Percentiles rank a stretch among this genome's conserved stretches.
Evolutionary conservation across 345 rosid genomes (phyloP).

Genomic region (Citrus inodora): DNA sequence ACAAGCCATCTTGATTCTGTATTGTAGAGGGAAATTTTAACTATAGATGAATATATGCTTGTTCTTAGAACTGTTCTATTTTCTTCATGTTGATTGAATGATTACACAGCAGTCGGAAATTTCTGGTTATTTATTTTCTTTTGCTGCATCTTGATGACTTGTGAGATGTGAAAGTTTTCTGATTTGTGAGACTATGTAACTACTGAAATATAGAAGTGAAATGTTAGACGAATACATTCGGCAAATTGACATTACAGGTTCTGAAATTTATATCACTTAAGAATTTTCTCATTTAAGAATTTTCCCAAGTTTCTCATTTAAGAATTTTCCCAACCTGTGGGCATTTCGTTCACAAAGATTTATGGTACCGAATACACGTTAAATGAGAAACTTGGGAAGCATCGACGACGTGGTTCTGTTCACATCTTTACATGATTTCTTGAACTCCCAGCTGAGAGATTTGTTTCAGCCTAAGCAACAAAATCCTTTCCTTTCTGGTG

Average conservation of each 20-base stretch:
- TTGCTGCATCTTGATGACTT: neutral
- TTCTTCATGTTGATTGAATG: neutral
- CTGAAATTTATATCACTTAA: neutral
- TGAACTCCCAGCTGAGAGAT: neutral
- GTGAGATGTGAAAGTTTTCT: neutral
- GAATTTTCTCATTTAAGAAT: no score
- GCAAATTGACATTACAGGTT: neutral
- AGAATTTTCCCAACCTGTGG: neutral
- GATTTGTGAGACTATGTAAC: neutral
- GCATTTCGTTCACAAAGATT: conserved; percentile 2
- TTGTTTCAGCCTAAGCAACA: conserved; percentile 48
- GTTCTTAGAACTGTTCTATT: neutral
- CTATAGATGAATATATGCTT: neutral
- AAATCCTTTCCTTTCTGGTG: conserved; percentile 24
- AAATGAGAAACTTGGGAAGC: neutral
- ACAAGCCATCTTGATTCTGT: neutral
- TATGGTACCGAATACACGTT: neutral
- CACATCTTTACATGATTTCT: neutral
- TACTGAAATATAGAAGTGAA: neutral
- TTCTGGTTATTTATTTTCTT: no score
- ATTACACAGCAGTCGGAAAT: neutral
- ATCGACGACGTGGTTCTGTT: neutral
- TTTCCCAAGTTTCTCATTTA: neutral
- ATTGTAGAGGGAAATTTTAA: conserved; percentile 1
- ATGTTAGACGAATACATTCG: neutral